A percentile compares a stretch with the other conserved stretches of the same genome.
Evolutionary conservation across 176 grass and related monocot genomes (phyloP).

Genomic region (Olyra latifolia): DNA sequence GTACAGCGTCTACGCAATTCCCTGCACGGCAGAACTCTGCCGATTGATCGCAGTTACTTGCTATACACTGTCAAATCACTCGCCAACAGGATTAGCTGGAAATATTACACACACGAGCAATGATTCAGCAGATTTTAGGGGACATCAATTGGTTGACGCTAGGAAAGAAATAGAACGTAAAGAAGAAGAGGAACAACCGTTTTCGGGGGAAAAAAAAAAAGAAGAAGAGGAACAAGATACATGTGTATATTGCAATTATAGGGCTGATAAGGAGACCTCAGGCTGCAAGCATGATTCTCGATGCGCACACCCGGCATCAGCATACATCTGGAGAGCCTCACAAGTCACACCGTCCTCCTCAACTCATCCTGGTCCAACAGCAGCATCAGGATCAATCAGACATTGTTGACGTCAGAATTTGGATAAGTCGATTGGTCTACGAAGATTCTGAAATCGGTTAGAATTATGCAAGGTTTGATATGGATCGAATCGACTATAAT

Average conservation of each 20-base stretch:
- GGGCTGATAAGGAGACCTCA: background rate
- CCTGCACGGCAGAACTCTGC: background rate
- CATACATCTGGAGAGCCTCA: slow-evolving; percentile 50
- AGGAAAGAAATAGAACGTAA: background rate
- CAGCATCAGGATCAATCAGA: slow-evolving; percentile 51
- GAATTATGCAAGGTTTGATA: too few relatives aligned
- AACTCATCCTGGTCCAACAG: slow-evolving; percentile 48
- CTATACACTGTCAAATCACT: background rate
- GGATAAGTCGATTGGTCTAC: too few relatives aligned
- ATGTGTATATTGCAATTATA: background rate
- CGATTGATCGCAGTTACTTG: background rate
- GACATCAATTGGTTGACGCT: background rate
- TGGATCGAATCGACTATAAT: too few relatives aligned
- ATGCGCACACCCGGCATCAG: slow-evolving; percentile 39
- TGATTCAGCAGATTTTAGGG: background rate
- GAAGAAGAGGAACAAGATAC: too few relatives aligned
- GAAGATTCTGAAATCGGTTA: too few relatives aligned
- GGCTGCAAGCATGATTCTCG: slow-evolving; percentile 40
- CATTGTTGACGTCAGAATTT: too few relatives aligned
- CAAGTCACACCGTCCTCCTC: slow-evolving; percentile 45
- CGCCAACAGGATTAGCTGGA: background rate
- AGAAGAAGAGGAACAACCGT: background rate
- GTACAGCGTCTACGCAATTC: background rate
- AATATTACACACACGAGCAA: background rate
- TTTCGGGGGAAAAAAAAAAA: too few relatives aligned